Base-by-base conservation (phyloP, 768 basidiomycete genomes). In the Pleurotus tuber-regium region DNA sequence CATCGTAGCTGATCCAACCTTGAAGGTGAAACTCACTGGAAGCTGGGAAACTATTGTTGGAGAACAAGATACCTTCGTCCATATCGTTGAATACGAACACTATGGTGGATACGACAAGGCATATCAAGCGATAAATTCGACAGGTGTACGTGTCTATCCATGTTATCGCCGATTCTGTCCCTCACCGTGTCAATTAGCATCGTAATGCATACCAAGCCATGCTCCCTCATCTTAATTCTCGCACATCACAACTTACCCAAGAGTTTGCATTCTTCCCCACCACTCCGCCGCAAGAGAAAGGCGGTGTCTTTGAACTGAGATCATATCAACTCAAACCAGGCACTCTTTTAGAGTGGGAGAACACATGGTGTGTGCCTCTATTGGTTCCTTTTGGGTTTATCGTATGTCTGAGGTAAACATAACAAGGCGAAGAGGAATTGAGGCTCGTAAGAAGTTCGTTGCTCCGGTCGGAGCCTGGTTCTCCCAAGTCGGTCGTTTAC, bases 191-290 rank as follows among this genome's bases (percentile, higher is more conserved):
- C 38, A 28, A 42, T 50, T 58, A 90, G 82, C 88, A 94, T 59
- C 67, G 73, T 50, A 71, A 82, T 38, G 77, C 85, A 43, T 92
- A 85, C 68, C 73, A 83, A 55, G 78, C 77, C 19, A 80, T 98
- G 74, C 77, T 92, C 10, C 95, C 94, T 4, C 80, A 81, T 63
- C 66, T 98, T 31, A 76, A 69, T 10, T 84, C 83, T 12, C 83
- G 95, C 35, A 77, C 84, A 25, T 78, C 79, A 12, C 92, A 96
- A 59, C 78, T 96, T 42, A 84, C 81, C 59, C 92, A 93, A 64
- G 96, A 99, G 66, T 99, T 99, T 69, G 92, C 91, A 1, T 96
- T 98, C 72, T 84, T 95, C 64, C 92, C 94, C 4, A 91, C 93
- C 1, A 80, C 90, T 16, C 92, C 94, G 28, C 94, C 95, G 4